Evolutionary conservation across 371 early-diverging fungal species (phyloP).

Genomic region (Lichtheimia ornata): DNA sequence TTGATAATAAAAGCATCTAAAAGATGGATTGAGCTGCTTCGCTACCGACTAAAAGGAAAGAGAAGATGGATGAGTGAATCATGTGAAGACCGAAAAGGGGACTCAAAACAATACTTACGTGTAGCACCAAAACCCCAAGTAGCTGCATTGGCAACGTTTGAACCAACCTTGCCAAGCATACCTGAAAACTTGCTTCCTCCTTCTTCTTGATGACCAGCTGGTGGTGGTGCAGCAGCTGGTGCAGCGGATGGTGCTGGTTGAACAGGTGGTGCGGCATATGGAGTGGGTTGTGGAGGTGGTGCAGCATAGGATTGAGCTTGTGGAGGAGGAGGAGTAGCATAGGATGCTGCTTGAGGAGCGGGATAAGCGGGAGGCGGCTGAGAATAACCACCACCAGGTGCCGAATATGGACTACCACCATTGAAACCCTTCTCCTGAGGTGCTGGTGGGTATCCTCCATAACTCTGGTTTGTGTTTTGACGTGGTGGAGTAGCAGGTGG

Average conservation of each 20-base stretch:
- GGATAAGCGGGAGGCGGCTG: constrained; percentile 12
- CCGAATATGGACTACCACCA: constrained; percentile 3
- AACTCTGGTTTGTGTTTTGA: not conserved
- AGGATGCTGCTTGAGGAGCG: constrained; percentile 5
- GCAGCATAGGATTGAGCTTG: constrained; percentile 1
- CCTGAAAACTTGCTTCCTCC: not conserved
- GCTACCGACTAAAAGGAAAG: constrained; percentile 3
- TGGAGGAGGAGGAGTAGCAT: constrained; percentile 23
- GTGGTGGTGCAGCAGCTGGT: constrained; percentile 7
- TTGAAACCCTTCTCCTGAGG: constrained; percentile 10
- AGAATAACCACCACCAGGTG: constrained; percentile 9
- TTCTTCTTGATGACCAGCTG: not conserved
- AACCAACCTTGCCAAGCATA: constrained; percentile 8
- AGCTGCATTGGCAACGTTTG: constrained; percentile 36
- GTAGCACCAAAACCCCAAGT: constrained; percentile 43
- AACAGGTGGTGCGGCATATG: constrained; percentile 3
- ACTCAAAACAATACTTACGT: constrained; percentile 2
- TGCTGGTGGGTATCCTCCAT: constrained; percentile 5
- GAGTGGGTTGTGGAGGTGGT: not conserved
- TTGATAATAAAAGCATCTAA: not conserved
- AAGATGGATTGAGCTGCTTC: constrained; percentile 10
- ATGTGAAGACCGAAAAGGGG: not conserved
- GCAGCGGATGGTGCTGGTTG: not conserved
- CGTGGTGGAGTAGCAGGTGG: constrained; percentile 10
- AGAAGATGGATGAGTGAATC: no score